phyloP scores from a whole-genome alignment of 805 yeast species.

The Blastobotrys mokoenaii region DNA sequence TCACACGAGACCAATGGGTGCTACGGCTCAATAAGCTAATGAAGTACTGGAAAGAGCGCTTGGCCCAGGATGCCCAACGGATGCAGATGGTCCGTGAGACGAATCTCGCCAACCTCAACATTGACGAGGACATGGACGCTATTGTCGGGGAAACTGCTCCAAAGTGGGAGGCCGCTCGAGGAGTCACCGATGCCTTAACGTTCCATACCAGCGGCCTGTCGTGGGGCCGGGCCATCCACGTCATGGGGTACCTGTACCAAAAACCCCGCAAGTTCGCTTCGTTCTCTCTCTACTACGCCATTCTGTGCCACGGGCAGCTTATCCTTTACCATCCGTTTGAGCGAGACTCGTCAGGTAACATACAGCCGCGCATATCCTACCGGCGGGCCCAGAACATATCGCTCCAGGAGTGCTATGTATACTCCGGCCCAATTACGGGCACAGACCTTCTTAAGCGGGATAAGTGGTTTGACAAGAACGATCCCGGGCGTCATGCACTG shows the following conservation, averaged over 20 bases:
- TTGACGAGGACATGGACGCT: slow-evolving; percentile 52
- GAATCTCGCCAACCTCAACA: slow-evolving; percentile 41
- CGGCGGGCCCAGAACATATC: slow-evolving; percentile 52
- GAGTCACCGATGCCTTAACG: slow-evolving; percentile 42
- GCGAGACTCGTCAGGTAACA: slow-evolving; percentile 39
- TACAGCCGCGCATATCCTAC: slow-evolving; percentile 42
- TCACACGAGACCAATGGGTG: slow-evolving; percentile 59
- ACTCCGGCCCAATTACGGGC: slow-evolving; percentile 58
- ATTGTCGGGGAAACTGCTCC: slow-evolving; percentile 37
- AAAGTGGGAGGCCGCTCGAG: slow-evolving; percentile 49
- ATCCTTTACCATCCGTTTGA: slow-evolving; percentile 45
- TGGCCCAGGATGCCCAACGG: slow-evolving; percentile 33
- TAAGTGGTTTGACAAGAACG: slow-evolving; percentile 36
- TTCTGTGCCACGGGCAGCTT: slow-evolving; percentile 64
- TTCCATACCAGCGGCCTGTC: slow-evolving; percentile 52
- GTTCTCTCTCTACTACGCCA: slow-evolving; percentile 52
- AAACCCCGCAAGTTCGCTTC: slow-evolving; percentile 62
- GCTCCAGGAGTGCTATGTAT: slow-evolving; percentile 60
- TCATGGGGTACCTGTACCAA: slow-evolving; percentile 59
- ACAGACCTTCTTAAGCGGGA: slow-evolving; percentile 45
- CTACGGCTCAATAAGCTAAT: slow-evolving; percentile 35
- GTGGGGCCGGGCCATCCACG: slow-evolving; percentile 49
- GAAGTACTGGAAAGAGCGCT: slow-evolving; percentile 52
- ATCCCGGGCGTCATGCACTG: slow-evolving; percentile 48
- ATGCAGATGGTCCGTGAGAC: slow-evolving; percentile 32